Percentiles rank a stretch among this genome's conserved stretches.
These are phyloP conservation scores for Cladosporium sp. DNA, from an alignment of 2,329 filamentous ascomycete species.

Conservation along the genomic window DNA sequence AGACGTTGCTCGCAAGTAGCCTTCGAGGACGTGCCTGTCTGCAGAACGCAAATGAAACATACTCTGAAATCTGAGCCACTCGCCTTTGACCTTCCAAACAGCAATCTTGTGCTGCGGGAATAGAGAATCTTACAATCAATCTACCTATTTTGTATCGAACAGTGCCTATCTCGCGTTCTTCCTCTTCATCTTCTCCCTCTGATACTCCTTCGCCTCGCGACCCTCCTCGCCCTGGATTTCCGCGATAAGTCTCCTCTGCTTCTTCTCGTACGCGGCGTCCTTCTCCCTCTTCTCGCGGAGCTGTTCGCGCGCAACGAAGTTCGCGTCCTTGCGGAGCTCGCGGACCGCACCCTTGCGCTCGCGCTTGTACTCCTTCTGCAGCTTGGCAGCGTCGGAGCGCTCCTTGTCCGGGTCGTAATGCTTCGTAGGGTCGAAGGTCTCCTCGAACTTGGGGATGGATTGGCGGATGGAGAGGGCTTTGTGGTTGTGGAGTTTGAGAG, in stretches of 20 bases:
- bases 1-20: neutral
- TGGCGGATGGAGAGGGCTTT: constrained; percentile 83
- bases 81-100: neutral
- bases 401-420: constrained; percentile 97
- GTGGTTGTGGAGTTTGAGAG: constrained; percentile 87
- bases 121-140: neutral
- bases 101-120: neutral
- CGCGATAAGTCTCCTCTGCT: constrained; percentile 86
- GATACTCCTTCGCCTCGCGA: constrained; percentile 81
- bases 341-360: constrained; percentile 94
- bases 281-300: constrained; percentile 89
- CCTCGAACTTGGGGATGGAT: constrained; percentile 92
- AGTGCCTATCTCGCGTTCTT: constrained; percentile 46
- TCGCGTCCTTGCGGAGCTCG: constrained; percentile 91
- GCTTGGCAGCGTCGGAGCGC: constrained; percentile 78
- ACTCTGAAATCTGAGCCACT: neutral
- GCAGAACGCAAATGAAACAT: neutral
- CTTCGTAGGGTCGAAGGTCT: constrained; percentile 88
- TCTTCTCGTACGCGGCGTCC: constrained; percentile 93
- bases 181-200: constrained; percentile 76
- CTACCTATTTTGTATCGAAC: neutral
- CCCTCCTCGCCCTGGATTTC: constrained; percentile 97
- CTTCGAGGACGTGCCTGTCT: neutral
- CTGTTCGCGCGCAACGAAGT: constrained; percentile 89
- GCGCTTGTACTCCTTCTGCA: constrained; percentile 88